phyloP scores from a whole-genome alignment of 768 basidiomycete genomes.

The Lactarius sanguifluus region DNA sequence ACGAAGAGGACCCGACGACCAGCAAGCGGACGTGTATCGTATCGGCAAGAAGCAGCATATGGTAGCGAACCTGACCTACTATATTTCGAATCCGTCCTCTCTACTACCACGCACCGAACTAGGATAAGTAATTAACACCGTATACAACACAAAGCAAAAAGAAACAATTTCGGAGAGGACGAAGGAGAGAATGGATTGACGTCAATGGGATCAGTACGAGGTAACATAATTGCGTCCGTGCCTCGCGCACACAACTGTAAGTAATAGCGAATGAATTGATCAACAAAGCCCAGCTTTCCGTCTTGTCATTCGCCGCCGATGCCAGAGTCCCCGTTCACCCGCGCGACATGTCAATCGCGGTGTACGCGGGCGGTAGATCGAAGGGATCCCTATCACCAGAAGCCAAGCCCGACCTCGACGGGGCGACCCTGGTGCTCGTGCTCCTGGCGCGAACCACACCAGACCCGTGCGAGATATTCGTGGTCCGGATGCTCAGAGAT shows the following conservation, averaged over 20 bases:
- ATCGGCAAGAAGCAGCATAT: background rate
- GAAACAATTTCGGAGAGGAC: background rate
- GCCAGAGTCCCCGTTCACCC: background rate
- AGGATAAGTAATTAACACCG: background rate
- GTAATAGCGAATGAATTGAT: background rate
- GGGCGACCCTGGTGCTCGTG: background rate
- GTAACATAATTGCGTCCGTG: background rate
- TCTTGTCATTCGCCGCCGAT: background rate
- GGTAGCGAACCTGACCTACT: background rate
- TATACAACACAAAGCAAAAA: background rate
- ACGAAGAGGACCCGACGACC: background rate
- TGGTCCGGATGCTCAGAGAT: slow-evolving; percentile 14
- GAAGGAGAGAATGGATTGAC: background rate
- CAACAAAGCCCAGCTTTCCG: background rate
- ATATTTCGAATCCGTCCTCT: background rate
- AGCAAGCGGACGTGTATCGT: background rate
- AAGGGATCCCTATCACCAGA: slow-evolving; percentile 9
- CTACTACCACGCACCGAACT: background rate
- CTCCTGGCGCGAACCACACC: background rate
- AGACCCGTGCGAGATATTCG: slow-evolving; percentile 5
- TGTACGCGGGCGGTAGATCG: slow-evolving; percentile 27
- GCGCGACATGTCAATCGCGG: slow-evolving; percentile 18
- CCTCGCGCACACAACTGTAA: background rate
- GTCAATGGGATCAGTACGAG: background rate
- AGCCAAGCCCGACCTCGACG: background rate